Percentiles rank a stretch among this genome's conserved stretches.
Conservation (phyloP, 148 eudicot genomes). For the Fallopia convolvulus region DNA sequence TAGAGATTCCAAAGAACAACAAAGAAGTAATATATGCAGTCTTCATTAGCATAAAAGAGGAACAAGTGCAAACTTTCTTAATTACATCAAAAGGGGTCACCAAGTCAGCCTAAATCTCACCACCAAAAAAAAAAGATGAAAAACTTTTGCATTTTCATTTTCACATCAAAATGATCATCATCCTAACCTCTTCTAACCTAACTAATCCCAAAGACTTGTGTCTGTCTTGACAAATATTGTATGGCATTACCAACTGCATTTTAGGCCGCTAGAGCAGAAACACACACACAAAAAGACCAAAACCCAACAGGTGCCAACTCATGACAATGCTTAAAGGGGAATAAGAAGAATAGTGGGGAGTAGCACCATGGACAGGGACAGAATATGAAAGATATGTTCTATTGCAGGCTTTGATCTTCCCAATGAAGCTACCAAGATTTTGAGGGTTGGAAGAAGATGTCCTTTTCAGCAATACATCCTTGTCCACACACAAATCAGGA, state of each 20-base stretch:
- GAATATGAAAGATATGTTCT: background rate
- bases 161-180: background rate
- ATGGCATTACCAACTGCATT: background rate
- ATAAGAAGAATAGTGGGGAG: background rate
- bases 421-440: background rate
- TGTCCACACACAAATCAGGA: slow-evolving; percentile 50
- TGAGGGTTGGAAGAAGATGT: background rate
- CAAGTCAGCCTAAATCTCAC: background rate
- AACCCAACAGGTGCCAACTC: background rate
- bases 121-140: background rate
- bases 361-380: background rate
- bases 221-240: background rate
- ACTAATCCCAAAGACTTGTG: background rate
- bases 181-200: background rate
- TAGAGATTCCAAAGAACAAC: background rate
- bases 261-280: background rate
- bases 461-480: slow-evolving; percentile 18
- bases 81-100: background rate
- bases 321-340: background rate
- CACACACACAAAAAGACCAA: background rate
- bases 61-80: background rate
- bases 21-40: background rate
- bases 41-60: background rate
- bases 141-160: background rate
- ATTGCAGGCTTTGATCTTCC: background rate